phyloP scores from a whole-genome alignment of 1,139 yeast genomes.

The Arxiozyma bovina region DNA sequence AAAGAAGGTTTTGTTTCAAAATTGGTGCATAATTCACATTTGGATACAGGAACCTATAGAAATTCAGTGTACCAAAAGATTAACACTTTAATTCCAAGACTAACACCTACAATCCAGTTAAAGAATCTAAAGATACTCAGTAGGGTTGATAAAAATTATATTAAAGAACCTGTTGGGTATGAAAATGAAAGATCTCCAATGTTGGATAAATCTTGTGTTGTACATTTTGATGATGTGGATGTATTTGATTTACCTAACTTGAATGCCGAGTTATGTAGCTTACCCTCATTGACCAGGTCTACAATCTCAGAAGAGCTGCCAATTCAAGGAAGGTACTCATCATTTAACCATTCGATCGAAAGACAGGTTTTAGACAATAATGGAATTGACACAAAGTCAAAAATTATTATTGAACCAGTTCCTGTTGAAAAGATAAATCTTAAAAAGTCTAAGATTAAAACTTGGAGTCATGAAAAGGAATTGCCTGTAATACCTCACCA shows the following conservation, averaged over 20 bases:
- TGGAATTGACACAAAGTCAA: neutral
- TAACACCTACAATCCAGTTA: constrained; percentile 21
- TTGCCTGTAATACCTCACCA: constrained; percentile 2
- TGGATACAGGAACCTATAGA: constrained; percentile 29
- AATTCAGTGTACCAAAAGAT: constrained; percentile 23
- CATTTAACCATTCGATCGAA: constrained; percentile 3
- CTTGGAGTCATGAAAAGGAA: neutral
- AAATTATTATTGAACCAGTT: neutral
- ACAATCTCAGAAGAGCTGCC: neutral
- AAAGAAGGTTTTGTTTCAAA: constrained; percentile 4
- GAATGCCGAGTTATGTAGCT: neutral
- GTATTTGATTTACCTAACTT: neutral
- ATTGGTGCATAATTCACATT: constrained; percentile 29
- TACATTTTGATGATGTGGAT: neutral
- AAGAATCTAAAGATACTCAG: constrained; percentile 21
- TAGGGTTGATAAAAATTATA: constrained; percentile 14
- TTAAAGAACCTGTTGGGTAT: constrained; percentile 4
- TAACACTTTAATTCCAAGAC: neutral
- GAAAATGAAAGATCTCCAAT: constrained; percentile 23
- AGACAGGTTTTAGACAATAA: neutral
- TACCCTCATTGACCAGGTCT: neutral
- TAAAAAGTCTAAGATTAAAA: neutral
- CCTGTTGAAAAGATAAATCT: neutral
- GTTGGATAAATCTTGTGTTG: constrained; percentile 8
- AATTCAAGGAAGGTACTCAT: neutral